Conservation (phyloP, 495 filamentous ascomycete genomes). For the Aspergillus nanangensis region DNA sequence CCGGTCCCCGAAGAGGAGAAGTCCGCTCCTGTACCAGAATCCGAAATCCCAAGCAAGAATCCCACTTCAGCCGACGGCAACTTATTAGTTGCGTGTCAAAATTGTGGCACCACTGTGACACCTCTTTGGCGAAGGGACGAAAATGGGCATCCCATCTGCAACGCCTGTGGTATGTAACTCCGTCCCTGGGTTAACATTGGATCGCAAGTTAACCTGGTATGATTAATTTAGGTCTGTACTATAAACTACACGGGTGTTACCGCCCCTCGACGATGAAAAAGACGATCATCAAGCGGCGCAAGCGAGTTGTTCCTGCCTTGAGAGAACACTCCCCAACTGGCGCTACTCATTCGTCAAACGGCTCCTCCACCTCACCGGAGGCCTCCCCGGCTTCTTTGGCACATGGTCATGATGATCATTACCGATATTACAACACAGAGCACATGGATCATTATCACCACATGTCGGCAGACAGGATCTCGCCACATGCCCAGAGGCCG, state of each 20-base stretch:
- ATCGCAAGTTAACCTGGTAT: background rate
- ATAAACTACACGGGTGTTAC: conserved; percentile 92
- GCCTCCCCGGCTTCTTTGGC: conserved; percentile 42
- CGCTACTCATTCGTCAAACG: conserved; percentile 40
- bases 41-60: conserved; percentile 19
- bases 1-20: conserved; percentile 19
- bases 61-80: conserved; percentile 49
- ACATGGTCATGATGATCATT: conserved; percentile 57
- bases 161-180: conserved; percentile 82
- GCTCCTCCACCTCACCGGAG: conserved; percentile 41
- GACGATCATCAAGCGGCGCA: conserved; percentile 90
- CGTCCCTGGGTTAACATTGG: background rate
- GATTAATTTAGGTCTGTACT: conserved; percentile 73
- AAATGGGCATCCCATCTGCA: conserved; percentile 94
- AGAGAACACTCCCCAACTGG: conserved; percentile 49
- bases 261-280: conserved; percentile 97
- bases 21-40: conserved; percentile 12
- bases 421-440: conserved; percentile 40
- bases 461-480: conserved; percentile 18
- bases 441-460: conserved; percentile 30
- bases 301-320: conserved; percentile 84
- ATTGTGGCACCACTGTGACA: conserved; percentile 95
- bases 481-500: conserved; percentile 25
- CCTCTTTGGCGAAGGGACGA: conserved; percentile 95
- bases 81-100: conserved; percentile 89